Evolutionary conservation across 2,329 filamentous ascomycete species (phyloP).

Genomic region (Aureobasidium mangrovei): DNA sequence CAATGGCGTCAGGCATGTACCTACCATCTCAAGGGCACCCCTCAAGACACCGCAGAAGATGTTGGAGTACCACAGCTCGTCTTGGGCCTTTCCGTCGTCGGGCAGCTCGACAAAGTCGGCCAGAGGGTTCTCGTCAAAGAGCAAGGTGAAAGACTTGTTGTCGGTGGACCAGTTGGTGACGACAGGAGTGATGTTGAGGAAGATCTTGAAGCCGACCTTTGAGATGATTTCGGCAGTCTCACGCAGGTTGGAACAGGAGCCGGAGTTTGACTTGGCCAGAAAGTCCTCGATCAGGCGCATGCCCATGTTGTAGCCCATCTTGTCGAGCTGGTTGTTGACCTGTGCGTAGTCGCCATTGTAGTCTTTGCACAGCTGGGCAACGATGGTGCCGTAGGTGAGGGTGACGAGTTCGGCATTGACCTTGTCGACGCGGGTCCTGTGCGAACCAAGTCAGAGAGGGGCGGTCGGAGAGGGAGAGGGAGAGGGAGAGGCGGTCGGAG

Average conservation of each 20-base stretch:
- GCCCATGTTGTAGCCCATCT: slow-evolving; percentile 99
- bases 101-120: slow-evolving; percentile 96
- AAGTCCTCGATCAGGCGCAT: slow-evolving; percentile 95
- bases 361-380: slow-evolving; percentile 92
- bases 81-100: slow-evolving; percentile 89
- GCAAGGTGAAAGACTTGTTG: slow-evolving; percentile 89
- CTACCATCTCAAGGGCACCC: slow-evolving; percentile 89
- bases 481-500: background rate
- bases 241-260: slow-evolving; percentile 82
- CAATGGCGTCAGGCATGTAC: background rate
- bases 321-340: slow-evolving; percentile 95
- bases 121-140: slow-evolving; percentile 94
- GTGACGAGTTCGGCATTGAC: slow-evolving; percentile 97
- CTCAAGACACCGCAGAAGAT: slow-evolving; percentile 88
- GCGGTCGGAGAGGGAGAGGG: background rate
- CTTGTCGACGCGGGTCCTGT: slow-evolving; percentile 87
- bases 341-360: slow-evolving; percentile 89
- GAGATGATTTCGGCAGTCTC: slow-evolving; percentile 97
- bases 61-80: slow-evolving; percentile 97
- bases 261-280: slow-evolving; percentile 85
- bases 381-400: slow-evolving; percentile 94
- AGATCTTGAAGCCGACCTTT: slow-evolving; percentile 98
- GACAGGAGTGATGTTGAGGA: slow-evolving; percentile 89
- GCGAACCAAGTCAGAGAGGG: background rate
- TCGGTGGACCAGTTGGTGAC: slow-evolving; percentile 95